A percentile compares a stretch with the other conserved stretches of the same genome.
Evolutionary conservation across 345 rosid genomes (phyloP).

Genomic region (Eucalyptus marginata): DNA sequence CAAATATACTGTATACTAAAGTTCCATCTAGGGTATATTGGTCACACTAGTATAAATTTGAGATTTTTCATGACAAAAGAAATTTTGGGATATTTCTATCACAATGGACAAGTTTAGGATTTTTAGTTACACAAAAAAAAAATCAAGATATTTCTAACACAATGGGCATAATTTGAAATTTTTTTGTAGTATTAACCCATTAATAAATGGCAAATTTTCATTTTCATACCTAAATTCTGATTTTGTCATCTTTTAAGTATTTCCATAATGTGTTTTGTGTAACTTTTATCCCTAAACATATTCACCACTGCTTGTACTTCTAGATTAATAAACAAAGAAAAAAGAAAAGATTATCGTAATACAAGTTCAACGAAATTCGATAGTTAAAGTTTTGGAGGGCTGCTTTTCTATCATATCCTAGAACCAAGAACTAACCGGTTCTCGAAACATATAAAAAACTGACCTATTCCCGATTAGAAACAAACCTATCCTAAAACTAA

Average conservation of each 20-base stretch:
- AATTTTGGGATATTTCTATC: no score
- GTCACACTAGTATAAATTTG: no score
- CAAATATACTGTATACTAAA: no score
- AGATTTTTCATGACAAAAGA: not conserved
- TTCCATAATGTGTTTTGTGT: not conserved
- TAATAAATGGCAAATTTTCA: not conserved
- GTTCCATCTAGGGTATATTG: no score
- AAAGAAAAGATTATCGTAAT: no score
- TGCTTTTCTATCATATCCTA: not conserved
- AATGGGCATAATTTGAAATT: not conserved
- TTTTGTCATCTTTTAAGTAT: not conserved
- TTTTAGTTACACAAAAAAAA: no score
- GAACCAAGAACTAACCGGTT: accelerated
- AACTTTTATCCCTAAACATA: not conserved
- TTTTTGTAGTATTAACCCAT: no score
- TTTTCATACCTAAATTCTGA: not conserved
- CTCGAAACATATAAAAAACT: accelerated
- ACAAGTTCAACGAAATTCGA: no score
- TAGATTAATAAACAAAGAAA: not conserved
- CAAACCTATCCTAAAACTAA: accelerated
- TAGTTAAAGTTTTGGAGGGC: not conserved
- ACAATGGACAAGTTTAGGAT: no score
- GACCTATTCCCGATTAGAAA: not conserved
- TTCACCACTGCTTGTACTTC: not conserved
- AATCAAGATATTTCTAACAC: not conserved